phyloP scores from a whole-genome alignment of 148 eudicot genomes.

The Persicaria tinctoria region DNA sequence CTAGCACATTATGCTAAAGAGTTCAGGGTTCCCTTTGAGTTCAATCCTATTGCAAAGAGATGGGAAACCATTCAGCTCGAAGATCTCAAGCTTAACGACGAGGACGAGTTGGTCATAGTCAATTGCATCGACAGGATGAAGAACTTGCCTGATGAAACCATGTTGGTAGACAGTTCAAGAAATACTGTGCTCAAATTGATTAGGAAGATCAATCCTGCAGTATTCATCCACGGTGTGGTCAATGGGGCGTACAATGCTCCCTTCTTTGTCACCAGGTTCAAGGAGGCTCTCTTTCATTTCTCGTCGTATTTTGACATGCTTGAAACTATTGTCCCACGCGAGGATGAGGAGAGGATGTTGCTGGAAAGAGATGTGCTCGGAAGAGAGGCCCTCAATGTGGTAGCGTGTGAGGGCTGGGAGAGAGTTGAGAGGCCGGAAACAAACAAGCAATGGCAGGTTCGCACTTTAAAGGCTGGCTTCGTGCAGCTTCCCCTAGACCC shows the following conservation, averaged over 20 bases:
- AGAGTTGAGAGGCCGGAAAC: constrained; percentile 66
- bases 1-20: constrained; percentile 44
- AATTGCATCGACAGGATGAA: constrained; percentile 46
- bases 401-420: constrained; percentile 76
- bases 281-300: constrained; percentile 62
- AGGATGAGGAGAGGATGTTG: constrained; percentile 37
- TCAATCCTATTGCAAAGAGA: constrained; percentile 43
- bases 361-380: constrained; percentile 54
- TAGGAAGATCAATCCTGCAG: constrained; percentile 41
- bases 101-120: constrained; percentile 46
- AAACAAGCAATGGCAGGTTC: constrained; percentile 57
- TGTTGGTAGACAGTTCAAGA: constrained; percentile 42
- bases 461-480: constrained; percentile 42
- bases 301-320: constrained; percentile 63
- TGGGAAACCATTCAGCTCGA: constrained; percentile 50
- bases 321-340: constrained; percentile 48
- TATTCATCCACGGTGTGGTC: constrained; percentile 50
- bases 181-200: constrained; percentile 36
- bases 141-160: constrained; percentile 54
- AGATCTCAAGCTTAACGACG: constrained; percentile 38
- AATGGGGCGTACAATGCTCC: constrained; percentile 61
- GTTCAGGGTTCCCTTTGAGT: constrained; percentile 58
- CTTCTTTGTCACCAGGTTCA: constrained; percentile 55
- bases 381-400: constrained; percentile 49
- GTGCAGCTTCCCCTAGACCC: constrained; percentile 37